phyloP scores from a whole-genome alignment of 768 basidiomycete genomes.

The Kwoniella sp. region DNA sequence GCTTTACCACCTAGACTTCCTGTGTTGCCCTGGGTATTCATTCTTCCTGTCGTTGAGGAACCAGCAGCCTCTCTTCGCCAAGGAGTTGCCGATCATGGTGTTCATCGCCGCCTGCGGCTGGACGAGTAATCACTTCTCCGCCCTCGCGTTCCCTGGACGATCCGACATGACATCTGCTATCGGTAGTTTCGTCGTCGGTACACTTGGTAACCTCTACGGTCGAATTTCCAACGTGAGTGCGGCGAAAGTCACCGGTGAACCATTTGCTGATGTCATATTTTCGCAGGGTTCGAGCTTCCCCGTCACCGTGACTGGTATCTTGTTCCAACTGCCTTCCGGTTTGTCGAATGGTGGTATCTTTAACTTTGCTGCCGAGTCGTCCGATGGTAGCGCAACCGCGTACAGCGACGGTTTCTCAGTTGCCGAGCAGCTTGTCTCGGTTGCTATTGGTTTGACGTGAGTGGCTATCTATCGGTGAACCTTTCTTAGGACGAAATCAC shows the following conservation, averaged over 20 bases:
- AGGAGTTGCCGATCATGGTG: slow-evolving; percentile 60
- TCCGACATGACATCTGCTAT: slow-evolving; percentile 77
- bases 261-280: slow-evolving; percentile 1
- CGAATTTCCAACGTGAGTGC: slow-evolving; percentile 66
- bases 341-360: slow-evolving; percentile 78
- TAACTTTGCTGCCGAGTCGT: slow-evolving; percentile 57
- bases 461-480: no score
- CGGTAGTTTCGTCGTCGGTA: slow-evolving; percentile 79
- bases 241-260: no score
- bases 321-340: slow-evolving; percentile 83
- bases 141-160: slow-evolving; percentile 66
- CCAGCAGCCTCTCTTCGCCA: slow-evolving; percentile 57
- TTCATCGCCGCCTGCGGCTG: slow-evolving; percentile 71
- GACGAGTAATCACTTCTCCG: slow-evolving; percentile 73
- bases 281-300: slow-evolving; percentile 66
- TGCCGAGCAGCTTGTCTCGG: slow-evolving; percentile 73
- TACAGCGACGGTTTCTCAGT: slow-evolving; percentile 61
- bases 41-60: slow-evolving; percentile 56
- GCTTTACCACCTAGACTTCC: slow-evolving; percentile 43
- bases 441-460: slow-evolving; percentile 65
- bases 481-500: no score
- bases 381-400: slow-evolving; percentile 17
- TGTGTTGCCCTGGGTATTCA: slow-evolving; percentile 57
- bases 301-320: slow-evolving; percentile 77
- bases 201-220: slow-evolving; percentile 76